phyloP scores from a whole-genome alignment of 2,329 filamentous ascomycete species.

The Stemphylium vesicarium region DNA sequence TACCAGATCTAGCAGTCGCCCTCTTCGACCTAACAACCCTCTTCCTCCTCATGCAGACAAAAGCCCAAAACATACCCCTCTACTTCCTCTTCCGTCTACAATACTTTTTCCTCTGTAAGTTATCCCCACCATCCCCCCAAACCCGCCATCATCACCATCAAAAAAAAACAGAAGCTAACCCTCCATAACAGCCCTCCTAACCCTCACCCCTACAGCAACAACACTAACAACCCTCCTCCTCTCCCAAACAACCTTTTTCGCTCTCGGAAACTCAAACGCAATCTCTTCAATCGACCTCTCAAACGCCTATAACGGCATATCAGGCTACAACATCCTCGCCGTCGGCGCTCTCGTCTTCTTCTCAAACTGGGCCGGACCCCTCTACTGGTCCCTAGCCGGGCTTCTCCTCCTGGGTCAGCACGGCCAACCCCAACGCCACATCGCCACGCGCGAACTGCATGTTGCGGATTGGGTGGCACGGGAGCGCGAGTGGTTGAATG shows the following conservation, averaged over 20 bases:
- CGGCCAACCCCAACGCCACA: conserved; percentile 22
- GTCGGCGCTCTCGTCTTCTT: conserved; percentile 86
- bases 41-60: conserved; percentile 85
- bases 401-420: conserved; percentile 58
- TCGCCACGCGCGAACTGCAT: conserved; percentile 25
- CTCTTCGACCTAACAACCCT: conserved; percentile 70
- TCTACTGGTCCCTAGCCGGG: conserved; percentile 81
- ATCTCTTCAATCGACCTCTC: conserved; percentile 96
- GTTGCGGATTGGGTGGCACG: conserved; percentile 38
- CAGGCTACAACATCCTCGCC: conserved; percentile 76
- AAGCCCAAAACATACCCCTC: conserved; percentile 82
- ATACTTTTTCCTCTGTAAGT: conserved; percentile 58
- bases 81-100: conserved; percentile 76
- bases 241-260: conserved; percentile 85
- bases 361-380: conserved; percentile 87
- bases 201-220: conserved; percentile 61
- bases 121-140: conserved; percentile 35
- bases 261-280: conserved; percentile 87
- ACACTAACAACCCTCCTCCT: conserved; percentile 76
- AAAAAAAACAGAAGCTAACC: too few species aligned
- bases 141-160: too few species aligned
- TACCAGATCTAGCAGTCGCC: conserved; percentile 59
- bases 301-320: conserved; percentile 92
- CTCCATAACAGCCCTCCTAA: too few species aligned
- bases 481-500: conserved; percentile 36